A percentile compares a stretch with the other conserved stretches of the same genome.
phyloP scores from a whole-genome alignment of 148 eudicot species.

The Fagopyrum tataricum region DNA sequence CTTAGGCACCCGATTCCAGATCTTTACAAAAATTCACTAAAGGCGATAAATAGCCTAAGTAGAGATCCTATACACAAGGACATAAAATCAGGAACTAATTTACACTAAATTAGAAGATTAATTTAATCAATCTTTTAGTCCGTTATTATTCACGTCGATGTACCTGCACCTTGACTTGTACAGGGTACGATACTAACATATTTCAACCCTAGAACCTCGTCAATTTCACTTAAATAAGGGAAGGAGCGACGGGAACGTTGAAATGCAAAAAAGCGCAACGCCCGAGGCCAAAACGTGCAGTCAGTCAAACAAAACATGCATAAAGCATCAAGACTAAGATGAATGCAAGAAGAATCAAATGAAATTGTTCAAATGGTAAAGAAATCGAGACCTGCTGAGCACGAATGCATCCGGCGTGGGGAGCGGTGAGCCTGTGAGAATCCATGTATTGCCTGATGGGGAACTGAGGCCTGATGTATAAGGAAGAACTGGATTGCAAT shows the following conservation, averaged over 20 bases:
- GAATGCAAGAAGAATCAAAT: not conserved
- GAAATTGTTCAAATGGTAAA: not conserved
- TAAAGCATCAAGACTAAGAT: not conserved
- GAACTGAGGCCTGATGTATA: constrained; percentile 14
- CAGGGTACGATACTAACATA: not conserved
- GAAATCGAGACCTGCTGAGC: constrained; percentile 47
- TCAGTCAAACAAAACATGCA: not conserved
- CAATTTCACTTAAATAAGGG: not conserved
- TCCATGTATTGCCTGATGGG: constrained; percentile 18
- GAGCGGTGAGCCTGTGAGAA: constrained; percentile 15
- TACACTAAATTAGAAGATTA: too few relatives aligned
- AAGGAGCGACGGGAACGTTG: too few relatives aligned
- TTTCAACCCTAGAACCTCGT: not conserved
- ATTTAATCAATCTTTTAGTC: too few relatives aligned
- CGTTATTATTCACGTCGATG: too few relatives aligned
- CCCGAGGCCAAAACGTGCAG: not conserved
- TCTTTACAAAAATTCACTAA: not conserved
- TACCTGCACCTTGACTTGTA: too few relatives aligned
- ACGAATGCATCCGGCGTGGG: constrained; percentile 21
- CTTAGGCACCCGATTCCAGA: not conserved
- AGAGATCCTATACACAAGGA: too few relatives aligned
- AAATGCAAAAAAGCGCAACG: not conserved
- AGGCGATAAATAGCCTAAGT: too few relatives aligned
- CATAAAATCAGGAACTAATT: too few relatives aligned
- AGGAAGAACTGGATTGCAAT: constrained; percentile 14